phyloP scores from a whole-genome alignment of 225 moss, liverwort and hornwort species.

The Rhytidiadelphus loreus region DNA sequence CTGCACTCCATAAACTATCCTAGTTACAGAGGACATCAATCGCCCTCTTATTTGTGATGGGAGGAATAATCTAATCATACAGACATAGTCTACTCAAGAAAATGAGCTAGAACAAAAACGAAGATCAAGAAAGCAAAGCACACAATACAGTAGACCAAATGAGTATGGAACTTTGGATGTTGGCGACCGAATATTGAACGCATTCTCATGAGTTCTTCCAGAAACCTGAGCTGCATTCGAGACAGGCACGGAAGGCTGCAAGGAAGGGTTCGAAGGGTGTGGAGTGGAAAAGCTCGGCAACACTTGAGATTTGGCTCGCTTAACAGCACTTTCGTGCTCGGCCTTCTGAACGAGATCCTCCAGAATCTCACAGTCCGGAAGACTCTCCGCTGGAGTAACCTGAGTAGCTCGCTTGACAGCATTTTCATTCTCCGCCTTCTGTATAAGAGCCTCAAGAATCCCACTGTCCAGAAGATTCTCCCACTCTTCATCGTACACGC shows the following conservation, averaged over 20 bases:
- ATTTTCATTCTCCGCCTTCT: slow-evolving; percentile 36
- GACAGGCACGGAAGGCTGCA: slow-evolving; percentile 3
- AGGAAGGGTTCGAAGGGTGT: neutral
- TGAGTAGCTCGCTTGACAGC: slow-evolving; percentile 20
- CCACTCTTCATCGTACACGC: slow-evolving; percentile 32
- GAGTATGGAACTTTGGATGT: neutral
- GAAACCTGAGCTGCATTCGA: neutral
- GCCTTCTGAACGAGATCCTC: slow-evolving; percentile 39
- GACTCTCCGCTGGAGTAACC: neutral
- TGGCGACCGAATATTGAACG: slow-evolving; percentile 11
- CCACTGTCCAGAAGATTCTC: slow-evolving; percentile 32
- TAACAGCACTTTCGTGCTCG: slow-evolving; percentile 39
- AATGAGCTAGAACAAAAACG: neutral
- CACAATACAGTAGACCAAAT: neutral
- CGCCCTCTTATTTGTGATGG: neutral
- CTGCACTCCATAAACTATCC: neutral
- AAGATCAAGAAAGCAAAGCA: neutral
- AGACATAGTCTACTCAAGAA: neutral
- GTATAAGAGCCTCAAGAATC: slow-evolving; percentile 8
- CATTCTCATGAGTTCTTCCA: slow-evolving; percentile 9
- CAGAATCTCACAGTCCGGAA: slow-evolving; percentile 29
- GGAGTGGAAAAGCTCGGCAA: neutral
- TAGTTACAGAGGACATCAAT: neutral
- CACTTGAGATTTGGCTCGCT: slow-evolving; percentile 26
- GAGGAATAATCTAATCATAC: too few relatives aligned